Evolutionary conservation across 169 alveolate species (phyloP).

Genomic region (Miamiensis avidus): DNA sequence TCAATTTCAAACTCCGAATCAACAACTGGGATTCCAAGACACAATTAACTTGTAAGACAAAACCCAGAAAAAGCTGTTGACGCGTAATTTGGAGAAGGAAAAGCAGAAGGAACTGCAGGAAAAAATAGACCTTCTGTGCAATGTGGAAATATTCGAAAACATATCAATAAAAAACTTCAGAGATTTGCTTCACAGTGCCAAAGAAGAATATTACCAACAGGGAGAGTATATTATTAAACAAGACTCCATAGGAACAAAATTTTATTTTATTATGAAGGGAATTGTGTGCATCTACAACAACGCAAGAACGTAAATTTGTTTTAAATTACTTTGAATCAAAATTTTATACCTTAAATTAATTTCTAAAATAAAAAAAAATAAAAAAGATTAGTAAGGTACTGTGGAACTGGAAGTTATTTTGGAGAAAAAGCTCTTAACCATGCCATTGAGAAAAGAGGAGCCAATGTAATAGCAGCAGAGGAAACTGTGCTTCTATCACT

Average conservation of each 20-base stretch:
- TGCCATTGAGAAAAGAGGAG: slow-evolving; percentile 18
- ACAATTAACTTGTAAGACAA: slow-evolving; percentile 9
- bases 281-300: slow-evolving; percentile 19
- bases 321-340: background rate
- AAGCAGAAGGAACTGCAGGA: slow-evolving; percentile 3
- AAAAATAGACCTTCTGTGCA: slow-evolving; percentile 17
- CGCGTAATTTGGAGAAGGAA: background rate
- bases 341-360: background rate
- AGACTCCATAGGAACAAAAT: slow-evolving; percentile 20
- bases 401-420: slow-evolving; percentile 31
- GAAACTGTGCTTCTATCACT: slow-evolving; percentile 19
- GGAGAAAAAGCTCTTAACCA: slow-evolving; percentile 25
- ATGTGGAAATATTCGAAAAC: slow-evolving; percentile 19
- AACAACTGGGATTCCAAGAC: background rate
- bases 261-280: slow-evolving; percentile 27
- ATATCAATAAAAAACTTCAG: slow-evolving; percentile 25
- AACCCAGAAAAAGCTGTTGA: background rate
- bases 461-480: slow-evolving; percentile 34
- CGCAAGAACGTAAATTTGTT: slow-evolving; percentile 5
- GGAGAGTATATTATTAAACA: slow-evolving; percentile 21
- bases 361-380: too few species aligned
- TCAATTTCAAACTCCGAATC: background rate
- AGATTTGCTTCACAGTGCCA: slow-evolving; percentile 17
- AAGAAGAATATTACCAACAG: slow-evolving; percentile 19
- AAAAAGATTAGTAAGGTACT: slow-evolving; percentile 17